Evolutionary conservation across 1,139 yeast species (phyloP).

Genomic region (Candida smagusa): DNA sequence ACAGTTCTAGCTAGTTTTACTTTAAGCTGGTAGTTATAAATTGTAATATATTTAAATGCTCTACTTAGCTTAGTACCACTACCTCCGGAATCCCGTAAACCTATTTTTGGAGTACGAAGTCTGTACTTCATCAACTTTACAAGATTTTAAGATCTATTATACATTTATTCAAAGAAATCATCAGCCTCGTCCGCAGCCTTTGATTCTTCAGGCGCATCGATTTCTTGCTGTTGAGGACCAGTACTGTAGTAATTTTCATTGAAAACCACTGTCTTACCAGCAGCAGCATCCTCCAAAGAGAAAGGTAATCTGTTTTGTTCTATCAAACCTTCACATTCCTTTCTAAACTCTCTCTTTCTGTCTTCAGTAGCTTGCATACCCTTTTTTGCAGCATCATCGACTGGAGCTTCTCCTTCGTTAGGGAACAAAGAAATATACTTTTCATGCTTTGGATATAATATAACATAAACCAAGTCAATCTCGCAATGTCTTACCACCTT

Average conservation of each 20-base stretch:
- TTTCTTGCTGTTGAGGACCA: conserved; percentile 24
- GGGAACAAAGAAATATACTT: conserved; percentile 83
- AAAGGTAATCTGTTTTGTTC: conserved; percentile 54
- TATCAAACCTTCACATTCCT: conserved; percentile 47
- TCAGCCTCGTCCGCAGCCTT: conserved; percentile 25
- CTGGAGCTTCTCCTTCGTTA: conserved; percentile 24
- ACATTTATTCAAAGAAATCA: conserved; percentile 41
- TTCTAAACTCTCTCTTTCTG: conserved; percentile 47
- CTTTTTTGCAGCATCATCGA: conserved; percentile 35
- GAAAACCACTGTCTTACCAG: conserved; percentile 40
- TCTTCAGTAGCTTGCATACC: conserved; percentile 49
- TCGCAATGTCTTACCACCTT: conserved; percentile 56
- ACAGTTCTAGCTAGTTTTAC: too few species aligned
- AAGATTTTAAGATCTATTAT: conserved; percentile 1
- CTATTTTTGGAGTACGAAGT: too few species aligned
- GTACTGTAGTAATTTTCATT: conserved; percentile 10
- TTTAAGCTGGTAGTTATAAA: too few species aligned
- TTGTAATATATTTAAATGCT: too few species aligned
- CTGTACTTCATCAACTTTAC: too few species aligned
- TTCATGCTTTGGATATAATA: conserved; percentile 72
- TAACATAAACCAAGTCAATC: conserved; percentile 72
- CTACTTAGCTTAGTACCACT: too few species aligned
- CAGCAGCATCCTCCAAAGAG: conserved; percentile 53
- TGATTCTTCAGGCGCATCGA: conserved; percentile 39
- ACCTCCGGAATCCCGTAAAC: too few species aligned